Base-by-base conservation (phyloP, 140 eudicot genomes). In the Artemisia princeps region DNA sequence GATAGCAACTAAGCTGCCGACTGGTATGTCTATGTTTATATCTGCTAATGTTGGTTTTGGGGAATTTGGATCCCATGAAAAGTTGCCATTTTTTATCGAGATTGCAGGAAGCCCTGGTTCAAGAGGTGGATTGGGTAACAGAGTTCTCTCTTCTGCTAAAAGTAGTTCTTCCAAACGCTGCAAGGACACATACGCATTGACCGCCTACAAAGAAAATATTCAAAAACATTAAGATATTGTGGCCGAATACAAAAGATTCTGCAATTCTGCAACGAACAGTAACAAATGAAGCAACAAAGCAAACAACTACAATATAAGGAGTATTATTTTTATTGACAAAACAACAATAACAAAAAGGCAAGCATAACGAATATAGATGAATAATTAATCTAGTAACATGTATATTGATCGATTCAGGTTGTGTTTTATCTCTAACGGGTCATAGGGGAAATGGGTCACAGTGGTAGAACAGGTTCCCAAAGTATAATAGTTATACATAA, bases 61-160 rank as follows among this genome's bases (percentile, higher is more conserved):
- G 22, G 84, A 91, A 78, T 87, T 82, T 19, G 84, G 74, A 15
- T 91, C 96, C 98, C 98, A 91, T 42, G 98, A 79, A 78, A 91
- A 91, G 77, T 67, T 73, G 60, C 98, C 97, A 68, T 88, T 77
- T 78, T 63, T 91, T 66, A 91, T 91, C 28, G 96, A 81, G 72
- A 91, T 87, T 55, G 98, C 96, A 6, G 96, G 92, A 55, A 77
- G 62, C 67, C 81, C 89, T 15, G 81, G 87, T 55, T 81, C 86
- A 67, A 83, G 77, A 26, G 95, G 95, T 69, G 96, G 96, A 69
- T 91, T 87, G 55, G 95, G 96, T 54, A 71, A 44, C 60, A 91
- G 91, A 67, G 74, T 62, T 73, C 95, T 82, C 78, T 91, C 98
- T 60, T 87, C 92, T 48, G 86, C 84, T 55, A 87, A 77, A 59